Evolutionary conservation across 2,329 filamentous ascomycete genomes (phyloP), one percentile per base, ranked within the genome.

Genomic region (Thielaviopsis musarum): DNA sequence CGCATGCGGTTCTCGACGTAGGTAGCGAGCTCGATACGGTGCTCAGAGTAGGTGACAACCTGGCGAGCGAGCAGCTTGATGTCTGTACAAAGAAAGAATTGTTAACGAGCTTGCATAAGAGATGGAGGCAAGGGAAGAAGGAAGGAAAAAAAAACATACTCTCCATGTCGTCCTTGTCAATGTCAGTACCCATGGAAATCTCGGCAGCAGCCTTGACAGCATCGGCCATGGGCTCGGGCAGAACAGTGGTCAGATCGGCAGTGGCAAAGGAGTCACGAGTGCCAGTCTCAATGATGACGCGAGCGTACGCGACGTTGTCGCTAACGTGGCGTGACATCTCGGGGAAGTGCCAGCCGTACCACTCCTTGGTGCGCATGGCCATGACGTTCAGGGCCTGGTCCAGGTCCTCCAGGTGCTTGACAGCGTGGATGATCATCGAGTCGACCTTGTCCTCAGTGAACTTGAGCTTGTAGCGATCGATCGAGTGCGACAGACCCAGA

Each of bases 301-400:
- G 85, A 62, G 91, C 84, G 71, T 95, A 98, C 64, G 91, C 91
- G 63, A 95, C 76, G 74, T 98, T 98, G 79, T 98, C 93, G 72
- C 94, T 94, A 66, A 96, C 80, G 69, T 97, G 95, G 75, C 91
- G 91, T 69, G 88, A 91, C 80, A 98, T 84, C 77, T 98, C 93
- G 49, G 93, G 93, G 77, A 97, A 98, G 74, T 97, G 93, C 93
- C 93, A 98, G 68, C 93, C 93, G 71, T 98, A 98, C 93, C 93
- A 98, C 74, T 98, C 93, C 83, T 97, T 97, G 63, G 96, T 90
- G 72, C 93, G 82, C 93, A 98, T 98, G 64, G 93, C 91, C 70
- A 96, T 97, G 66, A 88, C 93, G 77, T 98, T 98, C 64, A 98
- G 78, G 74, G 98, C 93, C 79, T 98, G 98, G 77, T 98, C 93